These are phyloP conservation scores for Lomentospora prolificans DNA, from an alignment of 2,329 filamentous ascomycete genomes.

Conservation along the genomic window DNA sequence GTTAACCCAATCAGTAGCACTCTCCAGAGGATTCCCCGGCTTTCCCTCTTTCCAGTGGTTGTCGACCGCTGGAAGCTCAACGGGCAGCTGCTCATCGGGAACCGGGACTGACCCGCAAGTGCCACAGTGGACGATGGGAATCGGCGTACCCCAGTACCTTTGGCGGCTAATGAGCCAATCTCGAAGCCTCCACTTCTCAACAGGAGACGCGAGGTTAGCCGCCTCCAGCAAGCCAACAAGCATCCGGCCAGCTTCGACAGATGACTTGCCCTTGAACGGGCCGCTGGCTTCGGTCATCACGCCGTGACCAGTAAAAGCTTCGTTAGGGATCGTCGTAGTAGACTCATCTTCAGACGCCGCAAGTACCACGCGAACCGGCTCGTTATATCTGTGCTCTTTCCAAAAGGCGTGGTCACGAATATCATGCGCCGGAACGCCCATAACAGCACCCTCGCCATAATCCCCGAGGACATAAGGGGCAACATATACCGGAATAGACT, in stretches of 20 bases:
- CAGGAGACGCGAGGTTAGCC: conserved; percentile 47
- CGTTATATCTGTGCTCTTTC: conserved; percentile 53
- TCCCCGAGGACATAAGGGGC: conserved; percentile 79
- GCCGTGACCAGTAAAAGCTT: conserved; percentile 57
- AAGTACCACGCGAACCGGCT: conserved; percentile 56
- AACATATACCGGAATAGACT: conserved; percentile 63
- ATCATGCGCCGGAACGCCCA: conserved; percentile 87
- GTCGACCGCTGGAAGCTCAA: conserved; percentile 60
- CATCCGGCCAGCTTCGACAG: conserved; percentile 48
- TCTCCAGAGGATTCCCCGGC: conserved; percentile 67
- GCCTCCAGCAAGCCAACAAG: conserved; percentile 49
- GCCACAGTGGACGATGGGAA: conserved; percentile 75
- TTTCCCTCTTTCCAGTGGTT: conserved; percentile 59
- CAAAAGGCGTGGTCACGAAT: conserved; percentile 70
- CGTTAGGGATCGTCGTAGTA: conserved; percentile 29
- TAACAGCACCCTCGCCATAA: conserved; percentile 80
- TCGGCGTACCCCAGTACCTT: conserved; percentile 84
- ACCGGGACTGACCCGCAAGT: conserved; percentile 73
- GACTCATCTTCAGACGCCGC: conserved; percentile 38
- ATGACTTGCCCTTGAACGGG: conserved; percentile 52
- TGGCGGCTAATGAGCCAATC: conserved; percentile 93
- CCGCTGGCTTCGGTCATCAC: conserved; percentile 58
- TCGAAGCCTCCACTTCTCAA: conserved; percentile 68
- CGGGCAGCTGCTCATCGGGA: conserved; percentile 65
- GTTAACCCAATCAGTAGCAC: conserved; percentile 63